Percentiles rank a stretch among this genome's conserved stretches.
Conservation (phyloP, 139 green algal genomes). For the Coccomyxa sp. region DNA sequence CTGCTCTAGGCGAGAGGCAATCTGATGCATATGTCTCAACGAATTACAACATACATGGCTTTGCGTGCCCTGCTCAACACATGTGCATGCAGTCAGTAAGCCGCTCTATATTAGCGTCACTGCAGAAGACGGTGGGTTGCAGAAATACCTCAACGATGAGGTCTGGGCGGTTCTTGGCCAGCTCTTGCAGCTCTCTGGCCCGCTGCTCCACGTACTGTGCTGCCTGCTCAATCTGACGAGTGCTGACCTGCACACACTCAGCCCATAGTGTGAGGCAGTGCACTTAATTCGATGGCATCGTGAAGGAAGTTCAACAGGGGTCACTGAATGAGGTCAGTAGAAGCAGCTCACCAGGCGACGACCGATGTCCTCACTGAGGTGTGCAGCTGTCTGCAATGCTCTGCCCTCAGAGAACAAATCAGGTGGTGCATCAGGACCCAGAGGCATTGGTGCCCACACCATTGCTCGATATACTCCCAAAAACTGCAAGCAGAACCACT, state of each 20-base stretch:
- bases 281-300: background rate
- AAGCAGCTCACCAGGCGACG: background rate
- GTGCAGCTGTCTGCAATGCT: background rate
- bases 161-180: background rate
- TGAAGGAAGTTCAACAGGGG: background rate
- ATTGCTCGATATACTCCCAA: background rate
- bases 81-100: background rate
- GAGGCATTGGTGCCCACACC: background rate
- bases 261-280: background rate
- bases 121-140: background rate
- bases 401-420: background rate
- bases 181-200: background rate
- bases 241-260: background rate
- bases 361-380: background rate
- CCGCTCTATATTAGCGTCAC: background rate
- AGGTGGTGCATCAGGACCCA: background rate
- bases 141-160: background rate
- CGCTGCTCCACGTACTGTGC: background rate
- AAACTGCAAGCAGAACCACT: background rate
- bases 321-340: background rate
- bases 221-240: background rate
- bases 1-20: background rate
- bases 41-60: background rate
- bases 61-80: background rate
- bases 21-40: background rate